These are phyloP conservation scores for Cichorium intybus DNA, from an alignment of 140 eudicot species.

Conservation along the genomic window DNA sequence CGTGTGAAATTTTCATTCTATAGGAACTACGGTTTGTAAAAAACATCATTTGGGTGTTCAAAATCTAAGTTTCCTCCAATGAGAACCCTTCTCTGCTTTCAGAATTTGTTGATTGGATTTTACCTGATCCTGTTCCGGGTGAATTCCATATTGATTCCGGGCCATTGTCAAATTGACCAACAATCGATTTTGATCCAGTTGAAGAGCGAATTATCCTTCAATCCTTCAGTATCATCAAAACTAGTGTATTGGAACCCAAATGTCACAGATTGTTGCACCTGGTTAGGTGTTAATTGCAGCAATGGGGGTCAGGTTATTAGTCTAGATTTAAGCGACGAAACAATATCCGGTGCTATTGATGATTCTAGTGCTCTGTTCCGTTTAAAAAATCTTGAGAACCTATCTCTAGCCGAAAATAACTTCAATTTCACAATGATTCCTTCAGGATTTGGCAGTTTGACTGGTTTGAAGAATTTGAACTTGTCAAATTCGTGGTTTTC, in stretches of 20 bases:
- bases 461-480: conserved; percentile 31
- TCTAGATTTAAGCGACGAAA: conserved; percentile 42
- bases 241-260: conserved; percentile 28
- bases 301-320: conserved; percentile 27
- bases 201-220: conserved; percentile 12
- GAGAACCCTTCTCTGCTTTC: conserved; percentile 4
- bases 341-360: not conserved
- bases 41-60: not conserved
- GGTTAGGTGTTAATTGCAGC: conserved; percentile 41
- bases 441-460: conserved; percentile 23
- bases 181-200: conserved; percentile 10
- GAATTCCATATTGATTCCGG: not conserved
- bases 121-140: not conserved
- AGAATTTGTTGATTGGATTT: conserved; percentile 12
- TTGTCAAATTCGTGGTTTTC: conserved; percentile 36
- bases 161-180: conserved; percentile 21
- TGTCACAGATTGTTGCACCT: conserved; percentile 34
- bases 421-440: conserved; percentile 11
- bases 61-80: conserved; percentile 1
- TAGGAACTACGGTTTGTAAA: too few relatives aligned
- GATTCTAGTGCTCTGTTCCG: conserved; percentile 26
- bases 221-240: conserved; percentile 28
- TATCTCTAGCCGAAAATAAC: conserved; percentile 35
- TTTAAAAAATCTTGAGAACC: conserved; percentile 26
- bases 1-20: too few relatives aligned